Evolutionary conservation across 176 grass and related monocot genomes (phyloP).

Genomic region (Pharus latifolius): DNA sequence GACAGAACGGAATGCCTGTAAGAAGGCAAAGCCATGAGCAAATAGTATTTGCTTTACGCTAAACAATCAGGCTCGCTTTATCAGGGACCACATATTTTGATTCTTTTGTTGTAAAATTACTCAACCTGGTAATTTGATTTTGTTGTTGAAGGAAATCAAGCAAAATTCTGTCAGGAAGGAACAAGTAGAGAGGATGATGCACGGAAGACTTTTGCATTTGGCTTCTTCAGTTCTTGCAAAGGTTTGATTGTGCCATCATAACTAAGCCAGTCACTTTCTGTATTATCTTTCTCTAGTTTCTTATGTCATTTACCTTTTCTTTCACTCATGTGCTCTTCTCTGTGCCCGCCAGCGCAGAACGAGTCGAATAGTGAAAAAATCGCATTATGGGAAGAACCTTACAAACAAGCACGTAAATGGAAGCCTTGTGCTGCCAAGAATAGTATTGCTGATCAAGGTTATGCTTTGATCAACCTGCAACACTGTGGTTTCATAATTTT

Average conservation of each 20-base stretch:
- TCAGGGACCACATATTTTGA: no score
- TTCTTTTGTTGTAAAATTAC: neutral
- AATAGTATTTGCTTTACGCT: no score
- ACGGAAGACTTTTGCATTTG: constrained; percentile 54
- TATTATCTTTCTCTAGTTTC: neutral
- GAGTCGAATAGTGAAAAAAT: constrained; percentile 14
- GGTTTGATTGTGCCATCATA: constrained; percentile 17
- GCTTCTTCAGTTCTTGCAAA: constrained; percentile 40
- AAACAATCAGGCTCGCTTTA: no score
- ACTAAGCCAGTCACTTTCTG: neutral
- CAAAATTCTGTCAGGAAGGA: constrained; percentile 24
- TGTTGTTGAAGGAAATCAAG: constrained; percentile 42
- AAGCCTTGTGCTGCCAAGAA: constrained; percentile 69
- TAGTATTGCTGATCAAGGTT: constrained; percentile 36
- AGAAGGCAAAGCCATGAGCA: no score
- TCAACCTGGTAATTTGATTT: neutral
- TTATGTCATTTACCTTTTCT: neutral
- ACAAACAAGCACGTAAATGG: constrained; percentile 53
- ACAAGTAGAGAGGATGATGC: constrained; percentile 54
- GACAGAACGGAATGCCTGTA: no score
- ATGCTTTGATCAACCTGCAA: neutral
- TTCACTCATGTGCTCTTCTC: constrained; percentile 9
- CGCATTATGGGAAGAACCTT: constrained; percentile 54
- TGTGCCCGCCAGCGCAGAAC: constrained; percentile 51
- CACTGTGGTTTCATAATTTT: neutral